Percentiles rank a stretch among this genome's conserved stretches.
Conservation (phyloP, 2,329 filamentous ascomycete genomes). For the Diaporthe velutina region DNA sequence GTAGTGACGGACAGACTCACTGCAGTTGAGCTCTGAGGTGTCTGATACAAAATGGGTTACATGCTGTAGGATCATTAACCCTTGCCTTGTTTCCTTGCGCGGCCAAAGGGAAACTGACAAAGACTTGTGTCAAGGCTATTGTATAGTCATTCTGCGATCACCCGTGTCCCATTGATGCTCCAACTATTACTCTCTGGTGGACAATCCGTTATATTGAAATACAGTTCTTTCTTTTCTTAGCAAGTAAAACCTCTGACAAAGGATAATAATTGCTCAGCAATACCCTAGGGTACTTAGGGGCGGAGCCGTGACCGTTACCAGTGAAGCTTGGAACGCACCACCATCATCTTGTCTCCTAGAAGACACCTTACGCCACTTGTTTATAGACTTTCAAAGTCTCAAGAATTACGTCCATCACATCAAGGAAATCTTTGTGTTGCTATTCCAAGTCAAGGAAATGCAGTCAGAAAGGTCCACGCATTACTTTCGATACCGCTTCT, state of each 20-base stretch:
- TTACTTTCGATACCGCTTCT: not conserved
- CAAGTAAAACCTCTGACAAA: fast-evolving
- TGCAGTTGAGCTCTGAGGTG: not conserved
- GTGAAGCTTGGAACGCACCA: not conserved
- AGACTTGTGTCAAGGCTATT: not conserved
- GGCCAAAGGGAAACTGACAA: not conserved
- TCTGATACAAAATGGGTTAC: not conserved
- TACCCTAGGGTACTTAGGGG: not conserved
- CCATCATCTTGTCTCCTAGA: not conserved
- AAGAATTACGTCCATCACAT: not conserved
- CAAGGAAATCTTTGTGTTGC: not conserved
- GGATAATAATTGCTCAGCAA: too few relatives aligned
- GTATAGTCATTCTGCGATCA: not conserved
- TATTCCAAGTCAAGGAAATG: not conserved
- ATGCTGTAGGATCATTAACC: not conserved
- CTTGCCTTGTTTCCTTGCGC: too few relatives aligned
- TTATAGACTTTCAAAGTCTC: not conserved
- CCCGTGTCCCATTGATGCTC: too few relatives aligned
- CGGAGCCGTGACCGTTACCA: not conserved
- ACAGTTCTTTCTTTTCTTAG: not conserved
- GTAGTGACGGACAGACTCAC: not conserved
- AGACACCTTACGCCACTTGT: not conserved
- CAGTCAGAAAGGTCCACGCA: not conserved
- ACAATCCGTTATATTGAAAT: not conserved
- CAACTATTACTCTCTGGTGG: not conserved